These are phyloP conservation scores for Leishmania lainsoni DNA, from an alignment of 208 protist species.

Conservation along the genomic window DNA sequence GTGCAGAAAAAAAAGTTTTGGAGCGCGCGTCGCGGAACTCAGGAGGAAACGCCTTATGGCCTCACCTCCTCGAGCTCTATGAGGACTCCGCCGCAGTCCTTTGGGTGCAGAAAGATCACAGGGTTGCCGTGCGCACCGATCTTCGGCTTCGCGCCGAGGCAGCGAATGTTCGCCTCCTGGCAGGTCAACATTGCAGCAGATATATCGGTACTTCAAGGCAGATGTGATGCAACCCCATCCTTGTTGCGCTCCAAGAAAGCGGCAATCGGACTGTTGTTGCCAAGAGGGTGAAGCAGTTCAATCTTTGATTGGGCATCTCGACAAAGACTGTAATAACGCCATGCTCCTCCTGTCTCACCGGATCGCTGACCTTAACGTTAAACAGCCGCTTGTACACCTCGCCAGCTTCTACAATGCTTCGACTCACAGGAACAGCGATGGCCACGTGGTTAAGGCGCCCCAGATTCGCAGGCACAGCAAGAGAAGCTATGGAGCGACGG, in stretches of 20 bases:
- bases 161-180: conserved; percentile 62
- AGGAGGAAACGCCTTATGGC: not conserved
- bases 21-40: too few species aligned
- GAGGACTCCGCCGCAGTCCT: conserved; percentile 91
- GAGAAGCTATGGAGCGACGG: conserved; percentile 17
- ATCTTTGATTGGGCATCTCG: conserved; percentile 90
- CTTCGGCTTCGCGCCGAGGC: conserved; percentile 86
- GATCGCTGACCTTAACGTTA: conserved; percentile 79
- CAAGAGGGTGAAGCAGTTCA: conserved; percentile 91
- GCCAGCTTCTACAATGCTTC: conserved; percentile 48
- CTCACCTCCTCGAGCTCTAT: conserved; percentile 92
- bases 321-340: conserved; percentile 95
- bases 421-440: conserved; percentile 89
- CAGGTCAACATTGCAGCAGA: conserved; percentile 57
- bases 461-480: conserved; percentile 37
- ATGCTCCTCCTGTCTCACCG: conserved; percentile 81
- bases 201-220: conserved; percentile 90
- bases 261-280: conserved; percentile 88
- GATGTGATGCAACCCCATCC: conserved; percentile 94
- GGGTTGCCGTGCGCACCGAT: conserved; percentile 95
- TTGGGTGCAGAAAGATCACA: conserved; percentile 92
- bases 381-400: conserved; percentile 81
- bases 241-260: conserved; percentile 92
- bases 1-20: not conserved
- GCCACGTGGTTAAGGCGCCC: conserved; percentile 95